Base-by-base conservation (phyloP, 1,284 basidiomycete genomes). In the Boletus semigastroideus region DNA sequence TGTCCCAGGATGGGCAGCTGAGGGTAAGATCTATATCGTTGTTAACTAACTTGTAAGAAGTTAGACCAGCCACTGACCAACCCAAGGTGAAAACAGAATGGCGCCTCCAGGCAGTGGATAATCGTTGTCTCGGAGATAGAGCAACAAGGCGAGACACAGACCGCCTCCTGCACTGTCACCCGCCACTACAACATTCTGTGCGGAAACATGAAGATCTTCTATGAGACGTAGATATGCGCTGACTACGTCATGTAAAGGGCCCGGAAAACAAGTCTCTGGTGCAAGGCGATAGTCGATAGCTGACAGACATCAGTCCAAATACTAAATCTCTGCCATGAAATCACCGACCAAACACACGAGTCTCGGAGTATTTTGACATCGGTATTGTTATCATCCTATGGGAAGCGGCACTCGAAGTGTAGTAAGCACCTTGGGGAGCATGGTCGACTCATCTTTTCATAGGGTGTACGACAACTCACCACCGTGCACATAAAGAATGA, bases 1-100 rank as follows among this genome's bases (percentile, higher is more conserved):
- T 91, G 48, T 98, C 94, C 96, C 96, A 98, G 33, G 92, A 95
- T 57, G 96, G 92, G 69, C 95, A 98, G 56, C 93, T 96, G 83
- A 96, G 89, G 0, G 93, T 97, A 53, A 98, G 73, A 72, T 96
- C 92, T 90, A 55, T 31, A 25, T 25, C 27, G 34, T 19, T 46
- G 44, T 61, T 45, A 51, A 41, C 34, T 22, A 52, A 39, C 42
- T 43, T 22, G 19, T 14, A 34, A 14, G 16, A 30, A 10, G 36
- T 27, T 30, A 55, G 17, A 47, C 19, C 17, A 16, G 25, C 16
- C 47, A 83, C 87, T 71, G 55, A 88, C 90, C 91, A 58, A 95
- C 92, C 94, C 94, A 98, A 2, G 94, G 94, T 28, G 89, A 94
- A 81, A 97, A 86, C 38, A 96, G 69, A 20, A 96, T 90, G 11